Percentiles rank a stretch among this genome's conserved stretches.
phyloP scores from a whole-genome alignment of 2,329 filamentous ascomycete genomes.

The Hymenoscyphus scutula region DNA sequence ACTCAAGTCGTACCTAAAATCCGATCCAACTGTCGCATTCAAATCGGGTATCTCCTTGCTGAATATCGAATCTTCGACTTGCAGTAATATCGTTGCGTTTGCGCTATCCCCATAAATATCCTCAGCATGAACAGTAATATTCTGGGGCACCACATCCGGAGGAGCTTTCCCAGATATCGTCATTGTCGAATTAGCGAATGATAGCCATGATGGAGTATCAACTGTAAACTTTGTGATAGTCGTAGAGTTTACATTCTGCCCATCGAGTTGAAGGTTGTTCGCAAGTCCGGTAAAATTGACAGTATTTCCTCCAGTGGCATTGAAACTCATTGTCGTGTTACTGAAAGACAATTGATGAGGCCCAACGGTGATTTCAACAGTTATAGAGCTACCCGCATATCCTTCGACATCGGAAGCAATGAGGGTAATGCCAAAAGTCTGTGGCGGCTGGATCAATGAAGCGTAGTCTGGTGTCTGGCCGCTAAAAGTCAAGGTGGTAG shows the following conservation, averaged over 20 bases:
- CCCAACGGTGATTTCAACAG: conserved; percentile 71
- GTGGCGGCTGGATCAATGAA: conserved; percentile 63
- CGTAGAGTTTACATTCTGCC: conserved; percentile 45
- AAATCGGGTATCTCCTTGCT: conserved; percentile 21
- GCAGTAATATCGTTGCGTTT: conserved; percentile 50
- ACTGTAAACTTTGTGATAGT: conserved; percentile 53
- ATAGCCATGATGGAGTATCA: conserved; percentile 66
- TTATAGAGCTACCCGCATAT: conserved; percentile 64
- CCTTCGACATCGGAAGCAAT: conserved; percentile 79
- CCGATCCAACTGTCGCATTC: conserved; percentile 29
- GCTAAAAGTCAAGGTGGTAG: conserved; percentile 60
- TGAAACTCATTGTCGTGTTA: conserved; percentile 54
- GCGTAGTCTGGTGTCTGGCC: conserved; percentile 67
- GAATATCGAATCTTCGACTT: conserved; percentile 26
- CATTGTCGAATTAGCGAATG: conserved; percentile 61
- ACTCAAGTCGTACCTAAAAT: conserved; percentile 30
- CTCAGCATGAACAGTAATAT: conserved; percentile 58
- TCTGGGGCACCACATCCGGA: conserved; percentile 54
- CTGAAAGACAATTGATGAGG: conserved; percentile 66
- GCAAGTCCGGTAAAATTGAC: conserved; percentile 54
- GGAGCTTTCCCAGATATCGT: conserved; percentile 64
- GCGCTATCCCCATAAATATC: conserved; percentile 61
- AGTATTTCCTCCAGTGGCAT: conserved; percentile 51
- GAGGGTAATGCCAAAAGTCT: conserved; percentile 69
- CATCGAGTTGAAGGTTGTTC: conserved; percentile 57